phyloP scores from a whole-genome alignment of 768 basidiomycete species.

The Boletus speciosus region DNA sequence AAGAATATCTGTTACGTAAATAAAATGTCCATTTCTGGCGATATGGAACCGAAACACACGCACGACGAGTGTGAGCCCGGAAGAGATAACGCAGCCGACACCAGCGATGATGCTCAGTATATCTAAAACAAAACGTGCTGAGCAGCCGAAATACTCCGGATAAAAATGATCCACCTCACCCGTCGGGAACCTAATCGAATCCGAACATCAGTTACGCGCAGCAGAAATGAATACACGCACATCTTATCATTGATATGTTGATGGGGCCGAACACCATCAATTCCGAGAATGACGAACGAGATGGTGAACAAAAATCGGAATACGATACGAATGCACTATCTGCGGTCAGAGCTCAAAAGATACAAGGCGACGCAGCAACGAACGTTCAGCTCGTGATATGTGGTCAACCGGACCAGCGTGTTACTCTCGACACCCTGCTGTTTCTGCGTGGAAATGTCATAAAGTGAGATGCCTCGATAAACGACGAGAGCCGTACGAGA shows the following conservation, averaged over 20 bases:
- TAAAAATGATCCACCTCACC: constrained; percentile 9
- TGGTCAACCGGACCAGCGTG: constrained; percentile 70
- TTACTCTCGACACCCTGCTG: constrained; percentile 57
- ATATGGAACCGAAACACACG: background rate
- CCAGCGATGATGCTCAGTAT: constrained; percentile 54
- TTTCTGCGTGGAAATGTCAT: constrained; percentile 37
- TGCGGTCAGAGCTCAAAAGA: background rate
- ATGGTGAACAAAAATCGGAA: constrained; percentile 73
- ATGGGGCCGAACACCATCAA: constrained; percentile 65
- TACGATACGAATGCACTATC: constrained; percentile 61
- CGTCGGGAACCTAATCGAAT: constrained; percentile 23
- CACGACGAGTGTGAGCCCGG: constrained; percentile 72
- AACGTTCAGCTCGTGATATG: constrained; percentile 82
- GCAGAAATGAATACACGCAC: constrained; percentile 25
- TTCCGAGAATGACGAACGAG: constrained; percentile 60
- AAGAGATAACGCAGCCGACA: constrained; percentile 64
- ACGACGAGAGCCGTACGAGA: constrained; percentile 44
- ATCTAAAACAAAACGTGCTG: constrained; percentile 36
- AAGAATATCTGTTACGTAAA: constrained; percentile 64
- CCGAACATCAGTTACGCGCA: background rate
- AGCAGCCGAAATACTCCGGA: background rate
- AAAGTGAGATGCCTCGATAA: background rate
- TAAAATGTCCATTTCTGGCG: background rate
- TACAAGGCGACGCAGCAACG: constrained; percentile 22
- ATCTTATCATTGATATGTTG: constrained; percentile 61